A percentile compares a stretch with the other conserved stretches of the same genome.
These are phyloP conservation scores for Arthrobotrys sinensis DNA, from an alignment of 2,329 filamentous ascomycete genomes.

Conservation along the genomic window DNA sequence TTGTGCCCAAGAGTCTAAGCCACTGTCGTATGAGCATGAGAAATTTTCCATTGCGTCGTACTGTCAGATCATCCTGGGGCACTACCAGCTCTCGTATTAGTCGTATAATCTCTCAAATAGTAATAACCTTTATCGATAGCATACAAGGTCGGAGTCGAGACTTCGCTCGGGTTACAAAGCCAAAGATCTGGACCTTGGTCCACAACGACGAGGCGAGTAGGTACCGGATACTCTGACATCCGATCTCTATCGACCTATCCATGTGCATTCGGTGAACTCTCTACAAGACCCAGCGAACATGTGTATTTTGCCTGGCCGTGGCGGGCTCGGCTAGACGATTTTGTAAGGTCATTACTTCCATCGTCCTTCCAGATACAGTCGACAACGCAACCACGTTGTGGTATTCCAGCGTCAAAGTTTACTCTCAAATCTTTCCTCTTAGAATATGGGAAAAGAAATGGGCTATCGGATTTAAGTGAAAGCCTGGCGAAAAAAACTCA, in stretches of 20 bases:
- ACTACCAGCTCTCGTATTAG: not conserved
- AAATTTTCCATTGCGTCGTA: slow-evolving; percentile 36
- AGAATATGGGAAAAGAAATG: slow-evolving; percentile 19
- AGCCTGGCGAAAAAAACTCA: slow-evolving; percentile 41
- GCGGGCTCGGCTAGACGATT: slow-evolving; percentile 50
- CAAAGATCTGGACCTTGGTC: slow-evolving; percentile 47
- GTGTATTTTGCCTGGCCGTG: slow-evolving; percentile 46
- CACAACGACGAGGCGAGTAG: slow-evolving; percentile 35
- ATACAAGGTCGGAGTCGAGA: not conserved
- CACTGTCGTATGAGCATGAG: slow-evolving; percentile 19
- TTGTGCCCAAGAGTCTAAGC: slow-evolving; percentile 28
- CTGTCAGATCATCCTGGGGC: too few species aligned
- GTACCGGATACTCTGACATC: slow-evolving; percentile 54
- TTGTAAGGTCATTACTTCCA: slow-evolving; percentile 55
- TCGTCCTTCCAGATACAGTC: slow-evolving; percentile 58
- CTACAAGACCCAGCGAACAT: slow-evolving; percentile 31
- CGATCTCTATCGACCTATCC: slow-evolving; percentile 40
- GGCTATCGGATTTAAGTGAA: slow-evolving; percentile 30
- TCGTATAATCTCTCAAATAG: slow-evolving; percentile 5
- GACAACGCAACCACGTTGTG: slow-evolving; percentile 53
- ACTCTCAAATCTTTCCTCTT: slow-evolving; percentile 51
- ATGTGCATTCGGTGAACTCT: slow-evolving; percentile 38
- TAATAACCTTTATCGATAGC: slow-evolving; percentile 32
- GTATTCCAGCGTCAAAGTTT: slow-evolving; percentile 47
- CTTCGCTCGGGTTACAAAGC: slow-evolving; percentile 41